These are phyloP conservation scores for Cicer cuneatum DNA, from an alignment of 306 rosid genomes.

Conservation along the genomic window DNA sequence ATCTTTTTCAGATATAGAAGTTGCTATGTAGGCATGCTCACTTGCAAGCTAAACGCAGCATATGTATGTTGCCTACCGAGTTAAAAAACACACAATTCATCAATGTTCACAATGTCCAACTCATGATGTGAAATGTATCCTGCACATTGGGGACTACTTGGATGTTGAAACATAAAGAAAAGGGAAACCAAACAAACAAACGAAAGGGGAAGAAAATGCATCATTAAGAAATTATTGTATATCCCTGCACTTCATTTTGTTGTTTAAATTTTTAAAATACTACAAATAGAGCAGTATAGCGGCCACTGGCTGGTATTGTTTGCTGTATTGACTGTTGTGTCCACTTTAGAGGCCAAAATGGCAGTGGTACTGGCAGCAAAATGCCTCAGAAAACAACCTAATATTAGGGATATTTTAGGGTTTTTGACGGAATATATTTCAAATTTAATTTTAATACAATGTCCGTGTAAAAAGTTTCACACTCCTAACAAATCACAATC, in stretches of 20 bases:
- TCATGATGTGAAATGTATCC: conserved; percentile 17
- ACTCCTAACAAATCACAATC: no score
- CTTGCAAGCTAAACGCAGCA: conserved; percentile 5
- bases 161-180: neutral
- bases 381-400: neutral
- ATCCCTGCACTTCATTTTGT: neutral
- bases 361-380: neutral
- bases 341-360: neutral
- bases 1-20: conserved; percentile 4
- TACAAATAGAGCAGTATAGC: neutral
- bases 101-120: neutral
- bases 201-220: conserved; percentile 17
- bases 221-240: conserved; percentile 3
- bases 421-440: neutral
- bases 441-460: no score
- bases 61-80: conserved; percentile 10
- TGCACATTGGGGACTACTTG: neutral
- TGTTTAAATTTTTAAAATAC: conserved; percentile 20
- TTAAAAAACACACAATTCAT: conserved; percentile 4
- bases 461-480: no score
- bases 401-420: neutral
- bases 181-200: neutral
- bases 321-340: neutral
- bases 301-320: neutral
- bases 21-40: neutral